A percentile compares a stretch with the other conserved stretches of the same genome.
phyloP scores from a whole-genome alignment of 257 asterid species.

The Fraxinus anomala region DNA sequence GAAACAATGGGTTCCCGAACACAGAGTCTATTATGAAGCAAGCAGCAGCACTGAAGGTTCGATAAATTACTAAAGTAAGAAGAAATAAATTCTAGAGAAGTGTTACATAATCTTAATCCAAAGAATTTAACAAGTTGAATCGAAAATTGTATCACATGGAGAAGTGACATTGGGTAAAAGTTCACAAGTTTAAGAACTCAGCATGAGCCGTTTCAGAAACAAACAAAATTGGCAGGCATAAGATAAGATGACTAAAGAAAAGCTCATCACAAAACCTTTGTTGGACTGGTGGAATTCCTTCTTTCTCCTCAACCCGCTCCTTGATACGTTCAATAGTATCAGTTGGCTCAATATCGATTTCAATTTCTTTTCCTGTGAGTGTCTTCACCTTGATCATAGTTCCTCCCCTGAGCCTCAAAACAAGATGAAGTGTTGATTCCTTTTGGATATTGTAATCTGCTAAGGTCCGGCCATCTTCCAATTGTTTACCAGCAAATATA shows the following conservation, averaged over 20 bases:
- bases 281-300: conserved; percentile 73
- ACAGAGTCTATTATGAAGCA: not conserved
- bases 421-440: conserved; percentile 68
- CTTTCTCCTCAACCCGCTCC: conserved; percentile 80
- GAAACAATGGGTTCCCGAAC: not conserved
- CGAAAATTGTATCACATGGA: not conserved
- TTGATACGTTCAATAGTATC: conserved; percentile 72
- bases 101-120: not conserved
- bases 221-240: not conserved
- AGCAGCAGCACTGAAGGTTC: not conserved
- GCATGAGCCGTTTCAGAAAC: not conserved
- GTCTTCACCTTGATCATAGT: conserved; percentile 80
- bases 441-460: conserved; percentile 70
- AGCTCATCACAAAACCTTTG: conserved; percentile 50
- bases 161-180: not conserved
- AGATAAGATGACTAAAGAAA: not conserved
- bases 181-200: not conserved
- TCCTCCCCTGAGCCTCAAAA: conserved; percentile 70
- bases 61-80: not conserved
- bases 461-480: conserved; percentile 74
- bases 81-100: not conserved
- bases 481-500: conserved; percentile 70
- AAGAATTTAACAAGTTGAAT: not conserved
- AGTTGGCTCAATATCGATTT: conserved; percentile 67
- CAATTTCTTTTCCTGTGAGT: conserved; percentile 70